Evolutionary conservation across 2,329 filamentous ascomycete genomes (phyloP).

Genomic region (Pseudogymnoascus sp.): DNA sequence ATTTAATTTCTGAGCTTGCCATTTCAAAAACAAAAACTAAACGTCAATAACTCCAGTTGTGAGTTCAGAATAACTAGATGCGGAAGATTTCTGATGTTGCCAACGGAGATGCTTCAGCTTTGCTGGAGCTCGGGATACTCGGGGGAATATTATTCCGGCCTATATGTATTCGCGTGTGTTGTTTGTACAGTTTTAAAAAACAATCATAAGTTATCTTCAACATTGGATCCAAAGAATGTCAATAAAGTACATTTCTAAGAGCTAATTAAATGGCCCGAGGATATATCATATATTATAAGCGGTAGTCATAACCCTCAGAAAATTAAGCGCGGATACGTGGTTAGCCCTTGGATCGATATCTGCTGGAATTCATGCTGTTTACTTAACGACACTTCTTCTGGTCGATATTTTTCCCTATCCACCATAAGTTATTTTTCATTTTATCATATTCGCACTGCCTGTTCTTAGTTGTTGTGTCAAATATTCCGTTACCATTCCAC

Average conservation of each 20-base stretch:
- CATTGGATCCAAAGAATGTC: background rate
- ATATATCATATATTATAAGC: too few relatives aligned
- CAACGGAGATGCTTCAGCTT: background rate
- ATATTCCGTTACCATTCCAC: background rate
- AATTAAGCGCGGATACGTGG: background rate
- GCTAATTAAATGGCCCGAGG: background rate
- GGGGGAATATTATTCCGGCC: background rate
- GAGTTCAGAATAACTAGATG: background rate
- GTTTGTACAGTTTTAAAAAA: too few relatives aligned
- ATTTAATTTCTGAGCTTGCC: conserved; percentile 15
- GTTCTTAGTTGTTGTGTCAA: background rate
- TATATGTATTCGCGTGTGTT: background rate
- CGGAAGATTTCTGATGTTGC: background rate
- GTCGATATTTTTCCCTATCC: background rate
- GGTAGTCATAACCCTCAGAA: background rate
- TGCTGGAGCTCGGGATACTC: background rate
- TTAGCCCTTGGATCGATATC: background rate
- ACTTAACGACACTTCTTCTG: background rate
- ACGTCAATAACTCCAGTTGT: background rate
- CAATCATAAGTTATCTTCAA: too few relatives aligned
- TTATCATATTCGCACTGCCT: background rate
- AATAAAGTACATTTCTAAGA: background rate
- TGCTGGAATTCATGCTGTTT: background rate
- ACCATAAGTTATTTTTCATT: background rate
- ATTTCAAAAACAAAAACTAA: background rate